Conservation (phyloP, 2,329 filamentous ascomycete genomes). For the Chrysosporium queenslandicum region DNA sequence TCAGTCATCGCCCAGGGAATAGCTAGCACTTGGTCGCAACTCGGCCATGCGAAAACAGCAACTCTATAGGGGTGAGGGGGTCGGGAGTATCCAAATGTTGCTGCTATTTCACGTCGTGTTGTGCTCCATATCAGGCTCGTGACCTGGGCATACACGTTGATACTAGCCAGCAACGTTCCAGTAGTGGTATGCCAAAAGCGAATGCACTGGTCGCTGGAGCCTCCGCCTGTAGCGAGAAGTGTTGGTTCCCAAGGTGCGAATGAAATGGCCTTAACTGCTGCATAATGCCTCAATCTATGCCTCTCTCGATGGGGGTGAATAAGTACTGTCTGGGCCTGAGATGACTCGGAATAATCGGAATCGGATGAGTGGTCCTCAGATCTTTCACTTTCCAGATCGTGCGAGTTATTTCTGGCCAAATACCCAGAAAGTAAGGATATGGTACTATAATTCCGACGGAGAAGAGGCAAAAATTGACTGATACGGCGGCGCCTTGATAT, state of each 20-base stretch:
- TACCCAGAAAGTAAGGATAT: background rate
- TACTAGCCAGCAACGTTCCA: slow-evolving; percentile 75
- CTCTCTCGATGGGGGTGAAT: slow-evolving; percentile 51
- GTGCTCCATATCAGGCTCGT: slow-evolving; percentile 86
- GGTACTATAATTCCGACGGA: slow-evolving; percentile 1
- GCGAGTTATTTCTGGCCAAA: background rate
- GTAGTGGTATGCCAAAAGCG: slow-evolving; percentile 88
- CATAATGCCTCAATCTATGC: slow-evolving; percentile 67
- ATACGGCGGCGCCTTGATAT: background rate
- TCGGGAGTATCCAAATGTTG: slow-evolving; percentile 87
- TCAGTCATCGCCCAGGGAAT: slow-evolving; percentile 66
- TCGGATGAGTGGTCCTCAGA: background rate
- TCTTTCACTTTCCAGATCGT: background rate
- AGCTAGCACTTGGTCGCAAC: slow-evolving; percentile 72
- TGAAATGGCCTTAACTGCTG: slow-evolving; percentile 91
- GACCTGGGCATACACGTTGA: slow-evolving; percentile 85
- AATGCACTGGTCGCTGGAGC: slow-evolving; percentile 88
- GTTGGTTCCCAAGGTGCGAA: slow-evolving; percentile 91
- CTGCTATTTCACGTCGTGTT: slow-evolving; percentile 74
- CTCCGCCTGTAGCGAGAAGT: slow-evolving; percentile 80
- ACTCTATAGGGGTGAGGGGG: slow-evolving; percentile 83
- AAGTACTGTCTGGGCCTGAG: slow-evolving; percentile 33
- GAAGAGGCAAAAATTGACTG: background rate
- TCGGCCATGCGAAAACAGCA: slow-evolving; percentile 89
- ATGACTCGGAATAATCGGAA: slow-evolving; percentile 1